A percentile compares a stretch with the other conserved stretches of the same genome.
These are phyloP conservation scores for Apodospora peruviana DNA, from an alignment of 495 filamentous ascomycete species.

Conservation along the genomic window DNA sequence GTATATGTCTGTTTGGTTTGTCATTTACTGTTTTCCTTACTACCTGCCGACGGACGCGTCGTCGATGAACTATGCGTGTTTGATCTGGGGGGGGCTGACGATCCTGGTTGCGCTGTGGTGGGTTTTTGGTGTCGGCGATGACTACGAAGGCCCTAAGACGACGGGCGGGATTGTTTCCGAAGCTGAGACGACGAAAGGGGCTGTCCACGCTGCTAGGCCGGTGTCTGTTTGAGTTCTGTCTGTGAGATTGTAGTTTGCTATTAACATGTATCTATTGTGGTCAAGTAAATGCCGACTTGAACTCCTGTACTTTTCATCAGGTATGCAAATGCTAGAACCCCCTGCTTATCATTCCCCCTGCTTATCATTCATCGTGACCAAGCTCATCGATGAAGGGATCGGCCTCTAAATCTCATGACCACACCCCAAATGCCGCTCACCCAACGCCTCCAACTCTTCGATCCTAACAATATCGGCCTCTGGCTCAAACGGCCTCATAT, in stretches of 20 bases:
- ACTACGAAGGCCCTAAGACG: neutral
- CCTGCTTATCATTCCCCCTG: too few species aligned
- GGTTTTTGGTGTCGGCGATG: neutral
- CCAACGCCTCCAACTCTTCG: constrained; percentile 12
- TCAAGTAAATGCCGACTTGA: too few species aligned
- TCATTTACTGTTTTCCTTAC: constrained; percentile 1
- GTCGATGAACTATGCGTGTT: neutral
- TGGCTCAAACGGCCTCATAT: constrained; percentile 1
- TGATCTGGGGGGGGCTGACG: neutral
- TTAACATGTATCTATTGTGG: too few species aligned
- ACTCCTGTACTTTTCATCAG: too few species aligned
- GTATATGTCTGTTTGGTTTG: neutral
- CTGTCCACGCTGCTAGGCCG: neutral
- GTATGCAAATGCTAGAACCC: too few species aligned
- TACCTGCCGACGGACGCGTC: neutral
- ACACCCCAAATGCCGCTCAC: constrained; percentile 14
- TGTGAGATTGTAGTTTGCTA: too few species aligned
- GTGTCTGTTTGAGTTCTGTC: too few species aligned
- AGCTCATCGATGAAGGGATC: neutral
- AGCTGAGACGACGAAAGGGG: neutral
- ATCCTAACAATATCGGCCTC: constrained; percentile 3
- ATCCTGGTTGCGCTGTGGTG: neutral
- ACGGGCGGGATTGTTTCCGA: neutral
- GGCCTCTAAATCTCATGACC: constrained; percentile 10
- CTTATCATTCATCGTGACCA: too few species aligned